phyloP scores from a whole-genome alignment of 1,284 basidiomycete species.

The Ustilago lituana region DNA sequence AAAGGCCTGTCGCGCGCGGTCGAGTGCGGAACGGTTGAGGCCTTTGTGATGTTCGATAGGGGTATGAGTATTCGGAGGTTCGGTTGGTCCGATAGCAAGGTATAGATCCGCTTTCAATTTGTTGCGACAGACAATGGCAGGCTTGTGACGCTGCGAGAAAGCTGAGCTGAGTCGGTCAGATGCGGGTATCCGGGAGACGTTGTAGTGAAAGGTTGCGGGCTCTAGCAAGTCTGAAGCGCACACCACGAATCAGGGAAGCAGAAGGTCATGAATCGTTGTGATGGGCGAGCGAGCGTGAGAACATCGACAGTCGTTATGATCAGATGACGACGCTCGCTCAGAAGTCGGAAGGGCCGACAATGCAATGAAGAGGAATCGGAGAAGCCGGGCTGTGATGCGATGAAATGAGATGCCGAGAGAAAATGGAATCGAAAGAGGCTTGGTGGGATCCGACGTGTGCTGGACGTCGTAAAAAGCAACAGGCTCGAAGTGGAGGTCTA shows the following conservation, averaged over 20 bases:
- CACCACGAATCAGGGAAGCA: background rate
- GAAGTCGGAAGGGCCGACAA: background rate
- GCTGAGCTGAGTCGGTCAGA: background rate
- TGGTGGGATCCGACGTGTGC: background rate
- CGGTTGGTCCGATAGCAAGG: no score
- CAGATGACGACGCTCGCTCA: background rate
- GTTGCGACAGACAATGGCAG: no score
- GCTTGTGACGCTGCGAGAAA: no score
- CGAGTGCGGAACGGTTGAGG: no score
- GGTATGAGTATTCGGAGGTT: no score
- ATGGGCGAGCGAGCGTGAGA: background rate
- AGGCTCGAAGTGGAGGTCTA: background rate
- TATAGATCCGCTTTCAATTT: no score
- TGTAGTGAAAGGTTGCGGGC: background rate
- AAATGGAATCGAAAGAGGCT: conserved; percentile 2
- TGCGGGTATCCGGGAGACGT: background rate
- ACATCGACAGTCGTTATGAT: background rate
- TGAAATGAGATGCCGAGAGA: conserved; percentile 1
- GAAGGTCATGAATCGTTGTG: background rate
- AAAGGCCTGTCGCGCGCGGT: no score
- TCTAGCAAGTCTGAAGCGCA: background rate
- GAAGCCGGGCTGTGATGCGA: conserved; percentile 2
- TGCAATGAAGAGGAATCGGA: background rate
- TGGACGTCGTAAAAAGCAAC: background rate
- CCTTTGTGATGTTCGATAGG: no score